A percentile compares a stretch with the other conserved stretches of the same genome.
Evolutionary conservation across 2,329 filamentous ascomycete species (phyloP).

Genomic region (Rutstroemia sp.): DNA sequence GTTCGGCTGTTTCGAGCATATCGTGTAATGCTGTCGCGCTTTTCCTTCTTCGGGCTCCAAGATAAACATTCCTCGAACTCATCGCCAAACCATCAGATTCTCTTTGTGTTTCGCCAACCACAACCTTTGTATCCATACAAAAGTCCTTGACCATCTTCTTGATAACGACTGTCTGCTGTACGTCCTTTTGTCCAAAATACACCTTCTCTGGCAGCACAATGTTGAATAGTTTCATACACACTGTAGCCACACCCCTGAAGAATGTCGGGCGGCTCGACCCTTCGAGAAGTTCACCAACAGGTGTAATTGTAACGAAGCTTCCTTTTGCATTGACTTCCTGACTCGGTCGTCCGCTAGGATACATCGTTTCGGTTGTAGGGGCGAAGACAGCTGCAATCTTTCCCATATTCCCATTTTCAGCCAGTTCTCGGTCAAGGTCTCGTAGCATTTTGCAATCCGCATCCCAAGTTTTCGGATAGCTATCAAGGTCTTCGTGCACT

Average conservation of each 20-base stretch:
- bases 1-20: slow-evolving; percentile 64
- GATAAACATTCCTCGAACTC: slow-evolving; percentile 89
- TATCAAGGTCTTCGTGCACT: slow-evolving; percentile 74
- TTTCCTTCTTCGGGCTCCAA: slow-evolving; percentile 65
- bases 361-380: slow-evolving; percentile 77
- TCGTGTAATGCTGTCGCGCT: slow-evolving; percentile 66
- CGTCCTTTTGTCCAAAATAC: slow-evolving; percentile 96
- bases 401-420: slow-evolving; percentile 51
- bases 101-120: slow-evolving; percentile 66
- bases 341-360: slow-evolving; percentile 65
- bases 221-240: slow-evolving; percentile 92
- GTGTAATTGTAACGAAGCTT: slow-evolving; percentile 87
- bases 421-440: slow-evolving; percentile 64
- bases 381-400: slow-evolving; percentile 79
- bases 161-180: slow-evolving; percentile 92
- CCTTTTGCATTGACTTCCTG: slow-evolving; percentile 70
- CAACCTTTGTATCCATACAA: slow-evolving; percentile 66
- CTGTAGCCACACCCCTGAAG: slow-evolving; percentile 91
- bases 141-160: slow-evolving; percentile 83
- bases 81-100: slow-evolving; percentile 79
- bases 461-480: slow-evolving; percentile 87
- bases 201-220: slow-evolving; percentile 70
- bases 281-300: slow-evolving; percentile 73
- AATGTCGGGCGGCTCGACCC: slow-evolving; percentile 84
- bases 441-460: slow-evolving; percentile 62